A percentile compares a stretch with the other conserved stretches of the same genome.
phyloP scores from a whole-genome alignment of 768 basidiomycete species.

The Pulveroboletus sp. region DNA sequence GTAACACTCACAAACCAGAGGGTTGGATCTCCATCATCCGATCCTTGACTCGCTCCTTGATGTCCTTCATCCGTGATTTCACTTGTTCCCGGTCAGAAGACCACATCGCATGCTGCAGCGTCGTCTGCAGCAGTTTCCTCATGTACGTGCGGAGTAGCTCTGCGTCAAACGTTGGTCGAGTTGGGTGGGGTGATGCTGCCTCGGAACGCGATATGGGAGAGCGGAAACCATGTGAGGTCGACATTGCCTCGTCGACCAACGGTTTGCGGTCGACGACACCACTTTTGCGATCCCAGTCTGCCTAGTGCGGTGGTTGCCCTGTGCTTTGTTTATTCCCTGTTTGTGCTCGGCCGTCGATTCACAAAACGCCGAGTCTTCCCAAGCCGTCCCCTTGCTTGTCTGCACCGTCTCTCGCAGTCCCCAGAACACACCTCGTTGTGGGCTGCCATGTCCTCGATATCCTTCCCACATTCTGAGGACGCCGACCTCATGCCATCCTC shows the following conservation, averaged over 20 bases:
- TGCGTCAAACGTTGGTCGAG: slow-evolving; percentile 59
- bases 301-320: neutral
- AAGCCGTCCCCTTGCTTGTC: neutral
- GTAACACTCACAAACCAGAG: slow-evolving; percentile 65
- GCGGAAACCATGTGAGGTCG: slow-evolving; percentile 41
- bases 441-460: slow-evolving; percentile 56
- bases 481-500: slow-evolving; percentile 37
- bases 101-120: slow-evolving; percentile 63
- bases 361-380: too few relatives aligned
- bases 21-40: slow-evolving; percentile 82
- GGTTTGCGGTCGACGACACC: neutral
- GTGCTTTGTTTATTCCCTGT: slow-evolving; percentile 25
- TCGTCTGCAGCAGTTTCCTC: slow-evolving; percentile 72
- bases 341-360: slow-evolving; percentile 11
- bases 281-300: neutral
- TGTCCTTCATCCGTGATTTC: slow-evolving; percentile 76
- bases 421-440: neutral
- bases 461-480: slow-evolving; percentile 50
- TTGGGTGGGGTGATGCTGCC: slow-evolving; percentile 44
- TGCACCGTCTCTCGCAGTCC: neutral
- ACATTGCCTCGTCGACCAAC: slow-evolving; percentile 14
- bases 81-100: slow-evolving; percentile 64
- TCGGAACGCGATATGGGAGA: slow-evolving; percentile 60
- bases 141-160: slow-evolving; percentile 74
- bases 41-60: slow-evolving; percentile 80